Evolutionary conservation across 2,329 filamentous ascomycete species (phyloP), one percentile per base, ranked within the genome.

Genomic region (Penicillium expansum): DNA sequence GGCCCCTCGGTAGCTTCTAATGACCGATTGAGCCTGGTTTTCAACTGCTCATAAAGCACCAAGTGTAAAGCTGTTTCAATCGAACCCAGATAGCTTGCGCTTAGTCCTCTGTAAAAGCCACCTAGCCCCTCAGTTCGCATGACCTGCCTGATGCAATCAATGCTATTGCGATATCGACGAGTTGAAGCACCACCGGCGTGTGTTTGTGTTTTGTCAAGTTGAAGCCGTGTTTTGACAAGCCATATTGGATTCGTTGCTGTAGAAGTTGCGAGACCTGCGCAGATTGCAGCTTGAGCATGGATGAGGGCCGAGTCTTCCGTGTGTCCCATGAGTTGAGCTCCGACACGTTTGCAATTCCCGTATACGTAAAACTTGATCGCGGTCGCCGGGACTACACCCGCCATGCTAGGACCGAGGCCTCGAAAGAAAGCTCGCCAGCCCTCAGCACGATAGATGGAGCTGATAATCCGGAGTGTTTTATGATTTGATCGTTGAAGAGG

Each of bases 71-170:
- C 71, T 14, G 71, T 75, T 60, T 75, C 73, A 18, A 71, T 67
- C 0, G 67, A 68, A 8, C 73, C 72, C 5, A 75, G 57, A 52
- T 74, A 74, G 49, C 72, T 96, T 18, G 93, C 93, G 0, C 91
- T 91, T 50, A 97, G 79, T 9, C 93, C 93, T 72, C 92, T 84
- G 72, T 97, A 97, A 80, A 97, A 83, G 57, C 93, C 93, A 50
- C 86, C 83, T 41, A 96, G 71, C 2, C 93, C 92, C 74, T 97
- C 93, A 67, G 96, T 86, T 51, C 79, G 81, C 84, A 91, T 89
- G 59, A 97, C 96, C 16, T 91, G 86, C 47, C 80, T 84, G 30
- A 68, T 52, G 29, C 69, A 49, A 86, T 91, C 3, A 89, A 96
- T 56, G 91, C 93, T 43, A 91, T 72, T 71, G 49, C 55, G 77